Percentiles rank a stretch among this genome's conserved stretches.
Evolutionary conservation across 2,329 filamentous ascomycete species (phyloP).

Genomic region (Cladophialophora bantiana): DNA sequence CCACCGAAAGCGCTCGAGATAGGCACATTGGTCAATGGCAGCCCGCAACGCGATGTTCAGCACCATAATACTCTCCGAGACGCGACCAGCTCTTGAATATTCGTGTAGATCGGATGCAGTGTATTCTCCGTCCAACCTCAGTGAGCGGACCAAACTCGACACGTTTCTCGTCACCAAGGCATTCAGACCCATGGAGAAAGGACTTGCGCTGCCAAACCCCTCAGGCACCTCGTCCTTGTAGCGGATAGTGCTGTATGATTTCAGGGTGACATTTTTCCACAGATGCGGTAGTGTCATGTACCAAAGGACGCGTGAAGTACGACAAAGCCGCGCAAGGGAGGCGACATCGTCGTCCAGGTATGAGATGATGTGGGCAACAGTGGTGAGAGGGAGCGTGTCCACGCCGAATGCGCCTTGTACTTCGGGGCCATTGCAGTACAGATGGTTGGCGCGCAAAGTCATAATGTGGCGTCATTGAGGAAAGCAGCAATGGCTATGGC

Average conservation of each 20-base stretch:
- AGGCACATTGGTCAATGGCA: conserved; percentile 65
- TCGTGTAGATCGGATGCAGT: conserved; percentile 62
- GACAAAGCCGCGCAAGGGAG: conserved; percentile 66
- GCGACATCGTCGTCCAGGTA: conserved; percentile 64
- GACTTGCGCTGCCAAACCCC: conserved; percentile 67
- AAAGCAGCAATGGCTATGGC: background rate
- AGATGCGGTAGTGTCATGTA: conserved; percentile 70
- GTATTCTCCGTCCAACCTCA: conserved; percentile 64
- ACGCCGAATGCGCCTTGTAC: conserved; percentile 36
- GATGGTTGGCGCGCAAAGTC: conserved; percentile 32
- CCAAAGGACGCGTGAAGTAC: conserved; percentile 67
- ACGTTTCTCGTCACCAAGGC: conserved; percentile 65
- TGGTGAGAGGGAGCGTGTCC: conserved; percentile 60
- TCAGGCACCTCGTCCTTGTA: conserved; percentile 64
- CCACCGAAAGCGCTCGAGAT: conserved; percentile 65
- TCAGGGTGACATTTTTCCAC: conserved; percentile 63
- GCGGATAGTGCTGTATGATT: conserved; percentile 65
- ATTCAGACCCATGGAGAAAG: conserved; percentile 69
- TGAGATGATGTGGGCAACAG: conserved; percentile 64
- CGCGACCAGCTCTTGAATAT: conserved; percentile 62
- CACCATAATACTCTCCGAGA: conserved; percentile 70
- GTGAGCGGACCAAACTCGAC: conserved; percentile 59
- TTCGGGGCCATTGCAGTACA: conserved; percentile 35
- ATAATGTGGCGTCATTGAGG: conserved; percentile 32
- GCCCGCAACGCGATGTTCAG: conserved; percentile 66